These are phyloP conservation scores for Canariomyces notabilis DNA, from an alignment of 2,329 filamentous ascomycete species.

Conservation along the genomic window DNA sequence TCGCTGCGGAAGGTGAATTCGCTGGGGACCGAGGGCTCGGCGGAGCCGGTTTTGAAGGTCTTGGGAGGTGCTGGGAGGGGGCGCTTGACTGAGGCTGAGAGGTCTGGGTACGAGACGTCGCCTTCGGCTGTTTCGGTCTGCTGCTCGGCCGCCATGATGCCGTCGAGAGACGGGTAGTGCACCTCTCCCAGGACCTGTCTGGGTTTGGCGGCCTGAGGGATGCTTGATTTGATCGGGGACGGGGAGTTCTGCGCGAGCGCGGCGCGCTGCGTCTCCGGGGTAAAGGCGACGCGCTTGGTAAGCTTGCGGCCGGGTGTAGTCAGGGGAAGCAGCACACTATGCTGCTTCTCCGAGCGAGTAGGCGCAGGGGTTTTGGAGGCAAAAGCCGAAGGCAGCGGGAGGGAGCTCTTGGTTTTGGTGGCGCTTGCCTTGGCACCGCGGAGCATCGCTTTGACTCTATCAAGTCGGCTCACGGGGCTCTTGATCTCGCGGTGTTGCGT, in stretches of 20 bases:
- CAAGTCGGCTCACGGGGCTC: slow-evolving; percentile 47
- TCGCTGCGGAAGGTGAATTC: slow-evolving; percentile 63
- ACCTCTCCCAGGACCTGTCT: slow-evolving; percentile 26
- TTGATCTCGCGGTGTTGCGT: slow-evolving; percentile 30
- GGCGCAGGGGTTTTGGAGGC: slow-evolving; percentile 45
- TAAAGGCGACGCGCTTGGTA: slow-evolving; percentile 75
- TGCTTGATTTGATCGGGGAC: slow-evolving; percentile 49
- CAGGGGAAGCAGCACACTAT: slow-evolving; percentile 47
- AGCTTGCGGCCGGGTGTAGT: slow-evolving; percentile 64
- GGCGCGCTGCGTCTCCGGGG: slow-evolving; percentile 58
- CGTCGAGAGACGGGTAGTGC: slow-evolving; percentile 32
- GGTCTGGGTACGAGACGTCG: slow-evolving; percentile 23
- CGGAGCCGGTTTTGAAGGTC: slow-evolving; percentile 14
- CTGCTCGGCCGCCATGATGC: slow-evolving; percentile 25
- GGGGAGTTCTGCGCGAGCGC: slow-evolving; percentile 46
- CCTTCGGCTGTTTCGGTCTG: slow-evolving; percentile 27
- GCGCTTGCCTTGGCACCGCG: slow-evolving; percentile 36
- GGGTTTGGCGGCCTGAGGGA: slow-evolving; percentile 35
- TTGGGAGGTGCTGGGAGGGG: slow-evolving; percentile 28
- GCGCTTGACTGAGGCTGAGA: slow-evolving; percentile 14
- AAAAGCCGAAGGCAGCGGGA: slow-evolving; percentile 40
- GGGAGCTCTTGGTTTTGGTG: slow-evolving; percentile 41
- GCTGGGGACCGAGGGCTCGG: slow-evolving; percentile 44
- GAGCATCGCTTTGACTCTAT: slow-evolving; percentile 56
- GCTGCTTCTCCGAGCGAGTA: slow-evolving; percentile 44